Base-by-base conservation (phyloP, 257 asterid genomes). In the Salvia rosmarinus region DNA sequence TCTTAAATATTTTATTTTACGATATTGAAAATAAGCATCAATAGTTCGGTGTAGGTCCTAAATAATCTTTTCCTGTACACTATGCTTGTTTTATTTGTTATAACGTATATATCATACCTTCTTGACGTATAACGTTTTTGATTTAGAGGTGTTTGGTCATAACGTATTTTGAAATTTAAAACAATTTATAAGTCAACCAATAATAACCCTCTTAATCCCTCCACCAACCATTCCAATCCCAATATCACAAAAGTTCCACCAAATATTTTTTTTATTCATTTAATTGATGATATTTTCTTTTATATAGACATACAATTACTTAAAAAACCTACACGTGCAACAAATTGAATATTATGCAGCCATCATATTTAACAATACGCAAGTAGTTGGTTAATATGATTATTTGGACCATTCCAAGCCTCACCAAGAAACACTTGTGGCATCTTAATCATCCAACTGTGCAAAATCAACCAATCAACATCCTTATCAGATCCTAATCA, bases 401-500 rank as follows among this genome's bases (percentile, higher is more conserved):
- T 39, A 64, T 16, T 16, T 21, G 17, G 81, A 64, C 69, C 73
- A 71, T 44, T 71, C 55, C 58, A 9, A 64, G 8, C 19, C 19
- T 21, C 61, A 64, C 20, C 72, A 23, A 17, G 21, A 10, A 60
- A 49, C 12, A 72, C 20, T 10, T 28, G 52, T 52, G 75, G 58
- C 50, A 64, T 63, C 73, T 58, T 71, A 77, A 64, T 77, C 74
- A 49, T 69, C 64, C 4, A 5, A 46, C 11, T 63, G 25, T 14
- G 28, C 77, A 76, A 30, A 46, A 55, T 70, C 56, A 4, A 47
- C 81, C 81, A 77, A 77, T 70, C 68, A 76, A 2, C 77, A 52
- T 70, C 68, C 81, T 64, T 77, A 70, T 77, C 81, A 6, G 44
- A 46, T 70, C 68, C 77, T 43, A 63, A 9, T 69, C 76, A 76